Percentiles rank a stretch among this genome's conserved stretches.
Evolutionary conservation across 768 basidiomycete species (phyloP).

Genomic region (Mrakia gelida): DNA sequence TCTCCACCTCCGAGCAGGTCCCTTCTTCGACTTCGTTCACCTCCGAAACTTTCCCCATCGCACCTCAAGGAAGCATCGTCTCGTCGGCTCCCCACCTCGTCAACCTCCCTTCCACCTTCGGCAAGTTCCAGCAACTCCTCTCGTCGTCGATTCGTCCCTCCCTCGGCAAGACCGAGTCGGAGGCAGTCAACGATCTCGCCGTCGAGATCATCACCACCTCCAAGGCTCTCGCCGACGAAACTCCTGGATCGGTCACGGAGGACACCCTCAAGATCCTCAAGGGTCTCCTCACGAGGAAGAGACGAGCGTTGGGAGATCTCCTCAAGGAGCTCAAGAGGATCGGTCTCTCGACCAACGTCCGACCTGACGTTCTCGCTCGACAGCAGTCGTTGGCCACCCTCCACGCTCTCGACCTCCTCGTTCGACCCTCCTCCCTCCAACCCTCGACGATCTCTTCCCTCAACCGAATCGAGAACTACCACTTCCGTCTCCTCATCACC

Average conservation of each 20-base stretch:
- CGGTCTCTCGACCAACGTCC: conserved; percentile 69
- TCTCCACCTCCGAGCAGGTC: conserved; percentile 1
- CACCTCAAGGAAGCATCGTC: conserved; percentile 27
- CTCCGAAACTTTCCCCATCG: neutral
- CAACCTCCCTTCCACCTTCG: conserved; percentile 48
- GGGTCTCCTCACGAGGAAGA: conserved; percentile 71
- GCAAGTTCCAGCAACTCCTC: conserved; percentile 32
- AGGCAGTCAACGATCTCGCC: conserved; percentile 56
- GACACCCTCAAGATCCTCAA: conserved; percentile 56
- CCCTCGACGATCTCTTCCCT: conserved; percentile 49
- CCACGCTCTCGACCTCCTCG: conserved; percentile 33
- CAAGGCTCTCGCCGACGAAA: conserved; percentile 44
- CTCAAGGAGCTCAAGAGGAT: conserved; percentile 77
- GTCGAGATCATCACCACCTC: conserved; percentile 53
- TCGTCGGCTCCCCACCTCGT: conserved; percentile 43
- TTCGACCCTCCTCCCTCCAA: conserved; percentile 43
- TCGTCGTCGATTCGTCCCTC: conserved; percentile 34
- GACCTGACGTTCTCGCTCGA: conserved; percentile 61
- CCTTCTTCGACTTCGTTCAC: neutral
- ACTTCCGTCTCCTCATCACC: conserved; percentile 54
- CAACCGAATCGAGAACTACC: conserved; percentile 36
- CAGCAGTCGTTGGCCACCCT: conserved; percentile 40
- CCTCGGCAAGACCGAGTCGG: conserved; percentile 11
- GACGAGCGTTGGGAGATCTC: conserved; percentile 84
- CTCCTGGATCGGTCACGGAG: conserved; percentile 50